A percentile compares a stretch with the other conserved stretches of the same genome.
Conservation (phyloP, 208 protist genomes). For the Trypanosoma mega region DNA sequence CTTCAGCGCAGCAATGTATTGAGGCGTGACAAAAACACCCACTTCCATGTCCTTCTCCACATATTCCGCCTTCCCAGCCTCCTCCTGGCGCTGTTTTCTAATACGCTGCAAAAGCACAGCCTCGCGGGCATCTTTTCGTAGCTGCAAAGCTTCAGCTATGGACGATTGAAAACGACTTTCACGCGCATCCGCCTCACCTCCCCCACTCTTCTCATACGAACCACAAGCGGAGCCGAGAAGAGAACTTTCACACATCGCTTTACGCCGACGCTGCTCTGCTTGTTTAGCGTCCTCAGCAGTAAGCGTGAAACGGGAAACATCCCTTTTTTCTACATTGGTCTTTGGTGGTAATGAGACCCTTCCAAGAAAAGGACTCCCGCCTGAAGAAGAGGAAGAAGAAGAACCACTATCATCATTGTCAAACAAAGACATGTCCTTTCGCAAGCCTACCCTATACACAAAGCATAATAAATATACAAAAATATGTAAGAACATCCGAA, state of each 20-base stretch:
- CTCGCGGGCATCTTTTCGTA: conserved; percentile 48
- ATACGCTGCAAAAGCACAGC: conserved; percentile 38
- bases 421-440: conserved; percentile 30
- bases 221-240: not conserved
- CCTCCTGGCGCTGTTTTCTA: conserved; percentile 38
- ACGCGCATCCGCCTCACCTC: not conserved
- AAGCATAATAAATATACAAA: conserved; percentile 7
- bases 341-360: no score
- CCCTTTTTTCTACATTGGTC: no score
- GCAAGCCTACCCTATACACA: conserved; percentile 6
- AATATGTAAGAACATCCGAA: conserved; percentile 3
- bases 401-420: conserved; percentile 20
- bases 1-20: conserved; percentile 52
- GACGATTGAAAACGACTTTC: conserved; percentile 55
- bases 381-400: conserved; percentile 6
- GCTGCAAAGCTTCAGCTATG: conserved; percentile 46
- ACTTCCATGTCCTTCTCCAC: conserved; percentile 67
- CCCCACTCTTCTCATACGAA: not conserved
- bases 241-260: conserved; percentile 3
- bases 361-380: no score
- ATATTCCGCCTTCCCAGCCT: conserved; percentile 34
- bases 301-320: conserved; percentile 17
- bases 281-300: conserved; percentile 17
- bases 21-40: conserved; percentile 68
- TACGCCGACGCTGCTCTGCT: conserved; percentile 19